Base-by-base conservation (phyloP, 2,329 filamentous ascomycete genomes). In the Pleurostoma richardsiae region DNA sequence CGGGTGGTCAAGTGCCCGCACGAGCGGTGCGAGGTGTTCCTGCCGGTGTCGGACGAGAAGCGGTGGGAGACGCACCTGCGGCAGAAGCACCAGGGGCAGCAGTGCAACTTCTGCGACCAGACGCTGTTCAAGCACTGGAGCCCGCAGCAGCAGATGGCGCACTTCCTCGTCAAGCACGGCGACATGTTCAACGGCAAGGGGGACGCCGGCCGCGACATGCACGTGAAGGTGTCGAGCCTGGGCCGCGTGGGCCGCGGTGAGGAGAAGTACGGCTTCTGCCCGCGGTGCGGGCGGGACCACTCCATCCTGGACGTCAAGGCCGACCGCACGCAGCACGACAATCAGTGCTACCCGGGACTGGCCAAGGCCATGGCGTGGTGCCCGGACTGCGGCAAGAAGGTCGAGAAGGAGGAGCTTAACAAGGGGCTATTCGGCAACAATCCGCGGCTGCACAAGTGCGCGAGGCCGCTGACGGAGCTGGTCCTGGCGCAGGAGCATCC, bases 1-100 rank as follows among this genome's bases (percentile, higher is more conserved):
- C 63, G 71, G 7, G 57, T 53, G 2, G 50, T 57, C 27, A 56
- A 54, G n/a, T 77, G 72, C 40, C 68, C 67, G 0, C 71, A 67
- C 40, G 33, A 52, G 3, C 59, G 55, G 29, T 76, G 73, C 46
- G 41, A 55, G 1, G 62, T 59, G n/a, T 56, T 53, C 10, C 70
- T 66, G 48, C 54, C 58, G 4, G 52, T 58, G 4, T 50, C 55
- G 11, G 56, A 71, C 4, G 40, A 51, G 1, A 50, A 54, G 3
- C 54, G 51, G 3, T 29, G 30, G 7, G 28, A 29, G 10, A 46
- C 47, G 5, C 73, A 77, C 44, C 36, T 72, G 4, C 42, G 51
- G 29, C 50, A 59, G n/a, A 53, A 48, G 1, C 73, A 76, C 42
- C 39, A 51, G n/a, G 50, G 51, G 2, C 49, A 56, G 6, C 59